Base-by-base conservation (phyloP, 306 rosid species). In the Lathyrus aphaca region DNA sequence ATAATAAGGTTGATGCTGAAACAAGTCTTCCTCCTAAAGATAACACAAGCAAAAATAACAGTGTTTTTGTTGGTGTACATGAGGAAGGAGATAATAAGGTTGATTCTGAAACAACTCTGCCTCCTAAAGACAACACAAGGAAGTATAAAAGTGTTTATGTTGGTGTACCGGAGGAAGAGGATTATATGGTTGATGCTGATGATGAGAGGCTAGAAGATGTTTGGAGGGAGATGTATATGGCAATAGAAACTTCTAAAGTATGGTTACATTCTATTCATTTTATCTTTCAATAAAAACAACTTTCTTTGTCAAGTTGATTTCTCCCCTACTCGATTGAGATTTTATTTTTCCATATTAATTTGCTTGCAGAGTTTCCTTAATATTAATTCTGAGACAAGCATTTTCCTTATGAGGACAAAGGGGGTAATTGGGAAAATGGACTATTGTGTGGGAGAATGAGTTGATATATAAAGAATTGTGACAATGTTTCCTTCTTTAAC, bases 141-240 rank as follows among this genome's bases (percentile, higher is more conserved):
- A 32, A 35, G 8, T 8, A 35, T 35, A 35, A 35, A 35, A 7
- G 39, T 5, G 10, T 35, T 35, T 35, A 35, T 35, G 39, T 35
- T 7, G 39, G 39, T 6, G 39, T 7, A 35, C 39, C 7, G 0
- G 10, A 35, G 39, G 39, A 6, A 35, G 39, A 7, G 8, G 39
- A 35, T 35, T 7, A 35, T 6, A 35, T 7, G 39, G 39, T 35
- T 35, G 39, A 35, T 35, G 39, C 39, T 35, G 39, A 35, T 7
- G 95, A 87, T 46, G 97, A 88, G 29, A 96, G 87, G 32, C 79
- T 91, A 10, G 86, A 59, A 2, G 95, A 94, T 74, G 82, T 87
- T 32, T 94, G 99, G 99, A 89, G 77, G 72, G 97, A 94, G 68
- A 84, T 91, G 96, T 80, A 88, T 11, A 82, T 91, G 92, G 87